phyloP scores from a whole-genome alignment of 345 rosid genomes.

The Cardamine occulta region DNA sequence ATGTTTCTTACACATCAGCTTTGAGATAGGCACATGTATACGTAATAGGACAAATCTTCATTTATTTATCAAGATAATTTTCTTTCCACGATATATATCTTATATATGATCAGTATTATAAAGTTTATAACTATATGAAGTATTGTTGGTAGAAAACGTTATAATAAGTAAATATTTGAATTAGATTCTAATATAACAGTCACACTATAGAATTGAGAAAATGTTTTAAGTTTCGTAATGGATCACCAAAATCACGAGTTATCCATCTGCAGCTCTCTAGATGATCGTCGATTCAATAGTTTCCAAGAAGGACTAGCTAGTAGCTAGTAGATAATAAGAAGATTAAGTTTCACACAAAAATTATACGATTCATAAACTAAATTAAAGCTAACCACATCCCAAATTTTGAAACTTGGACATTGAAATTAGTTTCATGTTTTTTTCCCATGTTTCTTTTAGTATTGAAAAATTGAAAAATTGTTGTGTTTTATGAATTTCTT shows the following conservation, averaged over 20 bases:
- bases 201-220: neutral
- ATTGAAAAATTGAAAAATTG: too few species aligned
- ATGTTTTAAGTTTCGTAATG: neutral
- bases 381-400: too few species aligned
- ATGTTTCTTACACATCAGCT: conserved; percentile 44
- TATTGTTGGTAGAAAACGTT: neutral
- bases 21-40: conserved; percentile 22
- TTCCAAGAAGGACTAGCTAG: neutral
- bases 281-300: neutral
- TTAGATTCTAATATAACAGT: neutral
- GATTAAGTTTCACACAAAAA: too few species aligned
- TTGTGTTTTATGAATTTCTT: too few species aligned
- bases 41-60: conserved; percentile 11
- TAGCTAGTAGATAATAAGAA: too few species aligned
- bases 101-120: neutral
- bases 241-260: neutral
- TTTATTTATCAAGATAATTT: neutral
- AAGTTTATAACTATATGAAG: neutral
- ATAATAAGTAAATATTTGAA: too few species aligned
- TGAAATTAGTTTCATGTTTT: too few species aligned
- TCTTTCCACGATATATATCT: neutral
- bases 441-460: too few species aligned
- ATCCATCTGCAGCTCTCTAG: neutral
- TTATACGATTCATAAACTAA: too few species aligned
- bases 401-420: too few species aligned